A percentile compares a stretch with the other conserved stretches of the same genome.
Conservation (phyloP, 1,139 yeast genomes). For the Maudiozyma humilis region DNA sequence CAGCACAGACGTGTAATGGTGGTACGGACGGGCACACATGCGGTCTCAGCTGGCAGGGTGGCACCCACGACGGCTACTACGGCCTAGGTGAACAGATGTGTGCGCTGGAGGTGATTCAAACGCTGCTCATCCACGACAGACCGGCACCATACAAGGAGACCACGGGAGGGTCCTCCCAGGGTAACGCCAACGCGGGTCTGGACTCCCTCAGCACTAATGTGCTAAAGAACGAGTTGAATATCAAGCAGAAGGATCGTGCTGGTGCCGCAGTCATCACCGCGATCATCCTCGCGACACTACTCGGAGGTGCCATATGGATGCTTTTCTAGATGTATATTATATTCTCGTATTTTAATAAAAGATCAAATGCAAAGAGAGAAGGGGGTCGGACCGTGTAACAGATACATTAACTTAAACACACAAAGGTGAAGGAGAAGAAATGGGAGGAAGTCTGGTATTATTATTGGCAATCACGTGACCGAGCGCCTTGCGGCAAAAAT, state of each 20-base stretch:
- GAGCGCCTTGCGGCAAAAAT: background rate
- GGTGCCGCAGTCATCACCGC: slow-evolving; percentile 87
- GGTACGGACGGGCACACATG: slow-evolving; percentile 73
- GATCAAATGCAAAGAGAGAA: too few species aligned
- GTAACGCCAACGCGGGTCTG: slow-evolving; percentile 40
- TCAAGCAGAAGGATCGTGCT: slow-evolving; percentile 59
- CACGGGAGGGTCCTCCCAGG: slow-evolving; percentile 43
- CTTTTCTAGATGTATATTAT: slow-evolving; percentile 38
- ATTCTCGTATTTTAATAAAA: too few species aligned
- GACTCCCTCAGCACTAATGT: slow-evolving; percentile 29
- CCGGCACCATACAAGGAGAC: slow-evolving; percentile 37
- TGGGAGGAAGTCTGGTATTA: background rate
- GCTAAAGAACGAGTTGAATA: slow-evolving; percentile 37
- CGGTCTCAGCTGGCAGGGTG: slow-evolving; percentile 53
- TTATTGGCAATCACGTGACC: background rate
- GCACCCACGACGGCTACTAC: slow-evolving; percentile 53
- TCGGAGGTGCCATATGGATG: slow-evolving; percentile 71
- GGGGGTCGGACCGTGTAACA: too few species aligned
- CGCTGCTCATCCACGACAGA: slow-evolving; percentile 34
- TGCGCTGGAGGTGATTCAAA: slow-evolving; percentile 61
- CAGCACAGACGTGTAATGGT: slow-evolving; percentile 65
- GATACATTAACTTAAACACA: too few species aligned
- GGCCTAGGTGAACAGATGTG: slow-evolving; percentile 77
- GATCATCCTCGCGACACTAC: slow-evolving; percentile 49
- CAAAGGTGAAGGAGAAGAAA: background rate